A percentile compares a stretch with the other conserved stretches of the same genome.
Evolutionary conservation across 2,329 filamentous ascomycete species (phyloP).

Genomic region (Fusarium sp.): DNA sequence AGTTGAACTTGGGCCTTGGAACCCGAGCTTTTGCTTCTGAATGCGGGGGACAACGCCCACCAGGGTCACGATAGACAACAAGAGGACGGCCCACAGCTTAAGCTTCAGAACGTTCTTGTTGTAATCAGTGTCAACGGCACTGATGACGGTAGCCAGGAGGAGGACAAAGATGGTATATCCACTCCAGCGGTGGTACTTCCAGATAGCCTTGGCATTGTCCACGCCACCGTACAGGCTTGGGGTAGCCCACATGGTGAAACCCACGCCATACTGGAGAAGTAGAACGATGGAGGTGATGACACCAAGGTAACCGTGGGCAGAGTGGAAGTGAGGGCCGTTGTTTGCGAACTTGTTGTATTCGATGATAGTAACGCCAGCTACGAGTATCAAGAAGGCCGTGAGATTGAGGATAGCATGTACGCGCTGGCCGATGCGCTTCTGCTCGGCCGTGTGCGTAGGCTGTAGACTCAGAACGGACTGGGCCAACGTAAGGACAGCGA

Average conservation of each 20-base stretch:
- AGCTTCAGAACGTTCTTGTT: constrained; percentile 78
- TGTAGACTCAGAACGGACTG: constrained; percentile 90
- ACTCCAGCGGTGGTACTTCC: constrained; percentile 87
- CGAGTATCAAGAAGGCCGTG: constrained; percentile 72
- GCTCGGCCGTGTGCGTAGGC: constrained; percentile 82
- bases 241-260: constrained; percentile 85
- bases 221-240: constrained; percentile 84
- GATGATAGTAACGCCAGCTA: constrained; percentile 78
- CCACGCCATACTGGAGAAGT: constrained; percentile 80
- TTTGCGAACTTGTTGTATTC: constrained; percentile 86
- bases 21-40: constrained; percentile 85
- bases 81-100: constrained; percentile 80
- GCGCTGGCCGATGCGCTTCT: constrained; percentile 76
- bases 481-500: constrained; percentile 81
- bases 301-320: constrained; percentile 87
- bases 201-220: constrained; percentile 84
- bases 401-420: constrained; percentile 81
- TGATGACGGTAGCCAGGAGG: constrained; percentile 80
- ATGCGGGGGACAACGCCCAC: constrained; percentile 83
- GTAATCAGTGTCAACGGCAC: constrained; percentile 83
- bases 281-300: constrained; percentile 80
- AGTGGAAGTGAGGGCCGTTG: constrained; percentile 81
- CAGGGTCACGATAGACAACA: constrained; percentile 77
- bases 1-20: constrained; percentile 41
- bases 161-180: constrained; percentile 83